Conservation (phyloP, 1,284 basidiomycete species). For the Sanguinoderma infundibulare region DNA sequence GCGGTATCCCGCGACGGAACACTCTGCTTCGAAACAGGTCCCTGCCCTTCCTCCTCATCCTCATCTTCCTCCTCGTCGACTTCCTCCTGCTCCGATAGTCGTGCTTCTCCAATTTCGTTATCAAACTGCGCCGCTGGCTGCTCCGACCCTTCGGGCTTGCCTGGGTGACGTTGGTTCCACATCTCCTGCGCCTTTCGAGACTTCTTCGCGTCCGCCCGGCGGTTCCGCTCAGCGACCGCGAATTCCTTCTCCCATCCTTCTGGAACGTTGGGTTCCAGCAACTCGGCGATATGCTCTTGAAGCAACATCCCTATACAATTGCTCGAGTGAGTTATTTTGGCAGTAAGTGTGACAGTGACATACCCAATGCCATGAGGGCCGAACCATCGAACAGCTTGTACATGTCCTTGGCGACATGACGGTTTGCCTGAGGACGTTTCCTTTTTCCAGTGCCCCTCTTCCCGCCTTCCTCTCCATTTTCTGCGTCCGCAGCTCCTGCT, state of each 20-base stretch:
- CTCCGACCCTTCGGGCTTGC: background rate
- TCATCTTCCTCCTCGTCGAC: background rate
- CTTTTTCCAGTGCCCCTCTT: slow-evolving; percentile 16
- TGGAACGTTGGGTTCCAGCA: slow-evolving; percentile 45
- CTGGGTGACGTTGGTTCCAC: slow-evolving; percentile 12
- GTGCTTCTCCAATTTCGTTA: slow-evolving; percentile 18
- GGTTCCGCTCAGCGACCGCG: slow-evolving; percentile 14
- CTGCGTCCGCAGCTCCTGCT: no score
- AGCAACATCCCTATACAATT: slow-evolving; percentile 59
- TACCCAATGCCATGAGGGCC: slow-evolving; percentile 72
- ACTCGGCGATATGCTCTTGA: slow-evolving; percentile 60
- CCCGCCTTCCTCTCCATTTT: slow-evolving; percentile 7
- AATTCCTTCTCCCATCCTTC: slow-evolving; percentile 46
- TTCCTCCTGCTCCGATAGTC: background rate
- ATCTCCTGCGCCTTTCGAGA: slow-evolving; percentile 19
- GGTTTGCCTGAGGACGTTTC: slow-evolving; percentile 14
- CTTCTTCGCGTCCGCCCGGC: slow-evolving; percentile 10
- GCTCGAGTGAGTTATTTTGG: background rate
- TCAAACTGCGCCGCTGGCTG: slow-evolving; percentile 12
- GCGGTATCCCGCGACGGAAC: no score
- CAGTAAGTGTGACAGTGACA: slow-evolving; percentile 20
- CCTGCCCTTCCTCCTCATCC: background rate
- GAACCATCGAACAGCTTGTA: slow-evolving; percentile 75
- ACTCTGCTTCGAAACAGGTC: no score
- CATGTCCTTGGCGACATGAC: slow-evolving; percentile 55